Percentiles rank a stretch among this genome's conserved stretches.
These are phyloP conservation scores for Fagopyrum tataricum DNA, from an alignment of 148 eudicot species.

Conservation along the genomic window DNA sequence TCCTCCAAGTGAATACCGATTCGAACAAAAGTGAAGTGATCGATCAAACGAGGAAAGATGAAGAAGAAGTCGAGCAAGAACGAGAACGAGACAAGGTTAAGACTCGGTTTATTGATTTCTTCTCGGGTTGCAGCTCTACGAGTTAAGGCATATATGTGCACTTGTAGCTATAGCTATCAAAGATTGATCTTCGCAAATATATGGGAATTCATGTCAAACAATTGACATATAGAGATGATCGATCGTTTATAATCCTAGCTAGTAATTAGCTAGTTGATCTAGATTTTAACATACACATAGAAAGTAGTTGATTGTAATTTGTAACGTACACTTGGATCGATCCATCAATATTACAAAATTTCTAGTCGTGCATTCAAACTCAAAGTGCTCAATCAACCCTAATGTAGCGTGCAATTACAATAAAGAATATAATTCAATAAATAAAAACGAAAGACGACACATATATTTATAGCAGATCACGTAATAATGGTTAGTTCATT, in stretches of 20 bases:
- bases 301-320: not conserved
- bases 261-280: not conserved
- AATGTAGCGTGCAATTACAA: no score
- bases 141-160: not conserved
- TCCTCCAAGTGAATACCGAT: slow-evolving; percentile 17
- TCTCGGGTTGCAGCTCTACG: slow-evolving; percentile 11
- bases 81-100: not conserved
- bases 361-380: no score
- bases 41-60: slow-evolving; percentile 17
- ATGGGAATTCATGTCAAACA: slow-evolving; percentile 4
- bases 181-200: not conserved
- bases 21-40: slow-evolving; percentile 21
- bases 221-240: not conserved
- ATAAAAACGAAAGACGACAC: no score
- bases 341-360: no score
- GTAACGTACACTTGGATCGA: not conserved
- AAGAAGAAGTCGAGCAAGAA: slow-evolving; percentile 19
- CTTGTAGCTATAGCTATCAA: not conserved
- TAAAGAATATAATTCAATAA: no score
- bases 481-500: no score
- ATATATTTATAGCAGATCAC: no score
- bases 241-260: not conserved
- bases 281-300: not conserved
- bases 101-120: slow-evolving; percentile 15
- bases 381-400: no score